Base-by-base conservation (phyloP, 2,329 filamentous ascomycete genomes). In the Sarocladium oryzae region DNA sequence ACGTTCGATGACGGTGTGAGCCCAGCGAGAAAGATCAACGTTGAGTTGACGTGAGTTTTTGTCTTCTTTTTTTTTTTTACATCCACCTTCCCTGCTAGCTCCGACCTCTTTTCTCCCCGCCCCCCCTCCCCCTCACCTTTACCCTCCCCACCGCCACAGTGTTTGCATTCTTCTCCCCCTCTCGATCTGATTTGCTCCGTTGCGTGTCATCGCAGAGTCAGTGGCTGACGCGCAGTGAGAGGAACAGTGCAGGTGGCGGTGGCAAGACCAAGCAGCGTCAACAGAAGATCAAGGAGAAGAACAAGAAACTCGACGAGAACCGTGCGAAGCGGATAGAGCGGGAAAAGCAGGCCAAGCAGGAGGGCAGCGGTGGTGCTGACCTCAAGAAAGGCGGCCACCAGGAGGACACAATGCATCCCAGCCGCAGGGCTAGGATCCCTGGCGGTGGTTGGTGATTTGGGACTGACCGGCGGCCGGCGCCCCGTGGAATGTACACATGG, bases 221-320 rank as follows among this genome's bases (percentile, higher is more conserved):
- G 21, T 37, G 48, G 28, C 48, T 38, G 20, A 51, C 45, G 16
- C 28, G 28, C 7, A 13, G 28, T 7, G 33, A 15, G 9, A 35
- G 16, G 6, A 40, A 56, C 56, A 89, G 86, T 58, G 91, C 88
- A 53, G 91, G 91, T 49, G 91, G 91, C 36, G 92, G 92, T 54
- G 85, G 85, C 55, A 95, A 90, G 66, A 88, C 82, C 41, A 76
- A 83, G 56, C 71, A 76, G 52, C 78, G 92, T 56, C 82, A 79
- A 63, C 78, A 84, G 53, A 93, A 91, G 73, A 89, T 97, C 66
- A 77, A 81, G 61, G 78, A 78, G 53, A 96, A 96, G 79, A 96
- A 97, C 72, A 75, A 79, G 61, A 92, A 91, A 71, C 77, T 96
- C 48, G 81, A 88, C 58, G 89, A 87, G 61, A 76, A 80, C 67